Conservation (phyloP, 257 asterid genomes). For the Solanum microdontum region DNA sequence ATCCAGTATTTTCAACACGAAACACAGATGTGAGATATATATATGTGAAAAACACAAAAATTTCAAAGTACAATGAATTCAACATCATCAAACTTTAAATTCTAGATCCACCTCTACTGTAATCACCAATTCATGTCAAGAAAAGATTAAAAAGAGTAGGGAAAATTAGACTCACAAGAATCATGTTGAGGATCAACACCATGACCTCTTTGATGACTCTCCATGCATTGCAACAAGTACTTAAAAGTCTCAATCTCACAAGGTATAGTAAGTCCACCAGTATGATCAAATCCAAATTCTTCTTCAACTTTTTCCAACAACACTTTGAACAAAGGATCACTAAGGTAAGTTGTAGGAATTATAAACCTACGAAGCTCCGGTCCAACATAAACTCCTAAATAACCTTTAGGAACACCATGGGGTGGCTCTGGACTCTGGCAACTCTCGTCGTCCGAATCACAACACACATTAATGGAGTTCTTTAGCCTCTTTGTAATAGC, state of each 20-base stretch:
- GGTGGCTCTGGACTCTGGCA: conserved; percentile 34
- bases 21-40: no score
- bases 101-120: not conserved
- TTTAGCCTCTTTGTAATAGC: conserved; percentile 22
- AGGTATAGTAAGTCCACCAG: conserved; percentile 59
- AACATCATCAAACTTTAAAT: not conserved
- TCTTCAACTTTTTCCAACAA: conserved; percentile 63
- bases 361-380: conserved; percentile 49
- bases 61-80: not conserved
- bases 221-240: conserved; percentile 27
- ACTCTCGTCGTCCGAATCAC: conserved; percentile 32
- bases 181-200: not conserved
- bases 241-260: conserved; percentile 52
- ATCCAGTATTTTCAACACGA: not conserved
- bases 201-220: conserved; percentile 24
- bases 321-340: conserved; percentile 50
- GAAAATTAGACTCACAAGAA: not conserved
- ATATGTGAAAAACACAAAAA: not conserved
- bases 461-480: not conserved
- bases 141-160: not conserved
- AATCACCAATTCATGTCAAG: not conserved
- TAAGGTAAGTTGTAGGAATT: conserved; percentile 54
- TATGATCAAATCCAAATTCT: conserved; percentile 66
- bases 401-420: conserved; percentile 27
- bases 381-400: conserved; percentile 33